Percentiles rank a stretch among this genome's conserved stretches.
Evolutionary conservation across 208 protist species (phyloP).

Genomic region (Wallacemonas collosoma): DNA sequence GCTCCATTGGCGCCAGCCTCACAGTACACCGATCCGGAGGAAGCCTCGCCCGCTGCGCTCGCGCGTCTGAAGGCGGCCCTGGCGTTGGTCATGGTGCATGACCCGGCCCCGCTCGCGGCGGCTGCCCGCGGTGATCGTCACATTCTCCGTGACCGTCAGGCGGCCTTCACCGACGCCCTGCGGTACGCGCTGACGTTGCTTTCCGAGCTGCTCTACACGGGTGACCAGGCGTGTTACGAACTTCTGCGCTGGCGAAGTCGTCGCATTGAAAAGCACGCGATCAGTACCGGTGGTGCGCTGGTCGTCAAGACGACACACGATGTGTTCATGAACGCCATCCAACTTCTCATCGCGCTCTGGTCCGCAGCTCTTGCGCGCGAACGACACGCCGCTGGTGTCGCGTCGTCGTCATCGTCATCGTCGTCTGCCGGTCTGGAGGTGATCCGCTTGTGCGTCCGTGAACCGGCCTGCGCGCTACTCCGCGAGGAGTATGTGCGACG

Average conservation of each 20-base stretch:
- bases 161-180: slow-evolving; percentile 29
- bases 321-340: slow-evolving; percentile 27
- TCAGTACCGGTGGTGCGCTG: slow-evolving; percentile 11
- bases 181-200: slow-evolving; percentile 55
- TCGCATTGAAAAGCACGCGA: slow-evolving; percentile 22
- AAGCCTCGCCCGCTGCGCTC: slow-evolving; percentile 2
- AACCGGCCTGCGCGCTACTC: slow-evolving; percentile 23
- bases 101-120: slow-evolving; percentile 1
- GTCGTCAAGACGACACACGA: slow-evolving; percentile 4
- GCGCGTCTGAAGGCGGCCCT: slow-evolving; percentile 15
- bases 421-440: slow-evolving; percentile 27
- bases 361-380: slow-evolving; percentile 18
- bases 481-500: slow-evolving; percentile 40
- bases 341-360: slow-evolving; percentile 53
- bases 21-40: slow-evolving; percentile 2
- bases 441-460: slow-evolving; percentile 32
- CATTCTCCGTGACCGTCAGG: neutral
- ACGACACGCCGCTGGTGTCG: neutral
- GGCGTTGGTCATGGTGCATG: slow-evolving; percentile 7
- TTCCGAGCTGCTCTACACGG: slow-evolving; percentile 60
- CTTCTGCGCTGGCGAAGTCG: slow-evolving; percentile 62
- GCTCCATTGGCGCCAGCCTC: neutral
- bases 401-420: neutral
- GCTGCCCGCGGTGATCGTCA: neutral
- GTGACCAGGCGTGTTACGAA: slow-evolving; percentile 39